Base-by-base conservation (phyloP, 495 filamentous ascomycete genomes). In the Daldinia vernicosa region DNA sequence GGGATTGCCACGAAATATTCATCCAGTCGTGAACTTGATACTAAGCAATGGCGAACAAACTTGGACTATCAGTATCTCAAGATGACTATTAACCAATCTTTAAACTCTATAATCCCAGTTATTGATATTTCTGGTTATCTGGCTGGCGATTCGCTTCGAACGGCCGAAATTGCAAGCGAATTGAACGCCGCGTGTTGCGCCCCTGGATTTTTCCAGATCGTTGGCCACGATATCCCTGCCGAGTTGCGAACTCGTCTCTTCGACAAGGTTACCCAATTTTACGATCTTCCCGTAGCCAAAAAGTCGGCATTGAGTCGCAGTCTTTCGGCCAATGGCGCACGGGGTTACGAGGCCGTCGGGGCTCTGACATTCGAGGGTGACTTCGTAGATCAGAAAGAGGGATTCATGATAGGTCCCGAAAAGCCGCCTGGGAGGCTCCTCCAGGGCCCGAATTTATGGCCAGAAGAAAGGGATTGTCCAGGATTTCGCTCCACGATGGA, bases 121-220 rank as follows among this genome's bases (percentile, higher is more conserved):
- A 77, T 77, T 32, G 69, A 77, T 43, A 77, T 75, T 4, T 75
- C 75, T 4, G 72, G 69, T 9, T 73, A 77, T 50, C 14, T 77
- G 37, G 39, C 53, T 32, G 62, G 62, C 12, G 52, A 75, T 19
- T 11, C 45, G 14, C 39, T 56, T 12, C 62, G 58, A n/a, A 72
- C 69, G 12, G 27, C 69, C 22, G 33, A 55, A 19, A 72, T 77
- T 24, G 69, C 56, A 3, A 45, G 64, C n/a, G 45, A 71, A 64
- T 35, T 89, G 26, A 78, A 77, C 33, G 78, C 82, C 47, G 86
- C 85, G 1, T 87, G 85, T 63, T 80, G 79, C 1, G 74, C 80
- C 4, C 84, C 86, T 22, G 87, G 87, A 0, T 89, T 89, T 70
- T 88, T 89, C 71, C 85, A 87, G 32, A 81, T 88, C 28, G 80